Percentiles rank a stretch among this genome's conserved stretches.
phyloP scores from a whole-genome alignment of 331 rosid genomes.

The Prunus yedoensis region DNA sequence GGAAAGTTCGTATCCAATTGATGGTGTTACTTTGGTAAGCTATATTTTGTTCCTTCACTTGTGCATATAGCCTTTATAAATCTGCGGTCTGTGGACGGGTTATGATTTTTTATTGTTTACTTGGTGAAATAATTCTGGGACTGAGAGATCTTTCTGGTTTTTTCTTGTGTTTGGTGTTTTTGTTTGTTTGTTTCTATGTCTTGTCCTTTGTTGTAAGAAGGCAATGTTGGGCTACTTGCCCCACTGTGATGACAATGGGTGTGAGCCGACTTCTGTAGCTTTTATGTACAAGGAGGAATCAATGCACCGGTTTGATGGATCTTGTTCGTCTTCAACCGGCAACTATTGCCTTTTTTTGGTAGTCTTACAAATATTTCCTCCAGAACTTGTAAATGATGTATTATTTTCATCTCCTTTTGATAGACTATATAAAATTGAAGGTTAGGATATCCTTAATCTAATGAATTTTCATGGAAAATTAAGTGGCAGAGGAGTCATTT shows the following conservation, averaged over 20 bases:
- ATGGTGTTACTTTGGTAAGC: slow-evolving; percentile 92
- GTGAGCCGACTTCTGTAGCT: slow-evolving; percentile 99
- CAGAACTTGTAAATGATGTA: slow-evolving; percentile 48
- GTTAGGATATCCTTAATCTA: slow-evolving; percentile 34
- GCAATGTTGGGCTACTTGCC: slow-evolving; percentile 99
- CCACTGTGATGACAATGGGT: slow-evolving; percentile 99
- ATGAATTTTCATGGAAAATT: slow-evolving; percentile 23
- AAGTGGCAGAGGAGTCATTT: slow-evolving; percentile 37
- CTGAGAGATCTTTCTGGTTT: slow-evolving; percentile 94
- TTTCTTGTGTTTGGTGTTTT: slow-evolving; percentile 98
- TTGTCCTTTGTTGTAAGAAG: slow-evolving; percentile 92
- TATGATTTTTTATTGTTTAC: slow-evolving; percentile 45
- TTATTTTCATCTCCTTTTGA: slow-evolving; percentile 39
- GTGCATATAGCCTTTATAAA: slow-evolving; percentile 44
- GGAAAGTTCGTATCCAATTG: slow-evolving; percentile 92
- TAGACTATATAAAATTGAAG: slow-evolving; percentile 32
- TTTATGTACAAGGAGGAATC: slow-evolving; percentile 96
- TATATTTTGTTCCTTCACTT: slow-evolving; percentile 57
- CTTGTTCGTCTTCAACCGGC: slow-evolving; percentile 97
- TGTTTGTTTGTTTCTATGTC: slow-evolving; percentile 94
- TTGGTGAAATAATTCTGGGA: slow-evolving; percentile 82
- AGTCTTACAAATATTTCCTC: slow-evolving; percentile 75
- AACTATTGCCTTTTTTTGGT: slow-evolving; percentile 85
- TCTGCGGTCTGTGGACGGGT: slow-evolving; percentile 45
- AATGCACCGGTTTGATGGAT: slow-evolving; percentile 98